A percentile compares a stretch with the other conserved stretches of the same genome.
Conservation (phyloP, 1,139 yeast species). For the Blastobotrys buckinghamii region DNA sequence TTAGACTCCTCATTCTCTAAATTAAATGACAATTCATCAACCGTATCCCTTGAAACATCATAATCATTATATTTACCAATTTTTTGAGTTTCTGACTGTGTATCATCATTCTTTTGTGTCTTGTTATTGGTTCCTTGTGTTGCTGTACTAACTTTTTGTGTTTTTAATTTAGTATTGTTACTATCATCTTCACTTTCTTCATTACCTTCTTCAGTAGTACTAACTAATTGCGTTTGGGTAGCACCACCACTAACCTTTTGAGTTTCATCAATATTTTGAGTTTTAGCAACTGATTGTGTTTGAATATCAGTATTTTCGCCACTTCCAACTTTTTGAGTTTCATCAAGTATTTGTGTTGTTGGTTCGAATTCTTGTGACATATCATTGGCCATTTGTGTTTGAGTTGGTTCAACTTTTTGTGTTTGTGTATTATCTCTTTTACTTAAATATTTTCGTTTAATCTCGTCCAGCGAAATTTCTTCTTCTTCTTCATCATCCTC, state of each 20-base stretch:
- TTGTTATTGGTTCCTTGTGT: too few relatives aligned
- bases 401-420: not conserved
- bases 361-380: too few relatives aligned
- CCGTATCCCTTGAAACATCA: not conserved
- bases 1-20: not conserved
- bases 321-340: not conserved
- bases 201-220: too few relatives aligned
- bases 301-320: not conserved
- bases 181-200: too few relatives aligned
- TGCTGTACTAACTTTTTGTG: too few relatives aligned
- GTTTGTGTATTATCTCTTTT: not conserved
- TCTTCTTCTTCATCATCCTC: conserved; percentile 4
- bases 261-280: not conserved
- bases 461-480: conserved; percentile 8
- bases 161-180: too few relatives aligned
- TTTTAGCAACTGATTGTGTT: not conserved
- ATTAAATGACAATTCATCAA: not conserved
- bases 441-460: conserved; percentile 5
- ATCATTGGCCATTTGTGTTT: not conserved
- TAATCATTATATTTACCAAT: not conserved
- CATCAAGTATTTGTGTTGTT: too few relatives aligned
- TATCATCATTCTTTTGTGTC: too few relatives aligned
- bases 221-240: too few relatives aligned
- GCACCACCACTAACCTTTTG: too few relatives aligned
- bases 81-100: too few relatives aligned